Evolutionary conservation across 1,139 yeast species (phyloP).

Genomic region (Kodamaea ohmeri): DNA sequence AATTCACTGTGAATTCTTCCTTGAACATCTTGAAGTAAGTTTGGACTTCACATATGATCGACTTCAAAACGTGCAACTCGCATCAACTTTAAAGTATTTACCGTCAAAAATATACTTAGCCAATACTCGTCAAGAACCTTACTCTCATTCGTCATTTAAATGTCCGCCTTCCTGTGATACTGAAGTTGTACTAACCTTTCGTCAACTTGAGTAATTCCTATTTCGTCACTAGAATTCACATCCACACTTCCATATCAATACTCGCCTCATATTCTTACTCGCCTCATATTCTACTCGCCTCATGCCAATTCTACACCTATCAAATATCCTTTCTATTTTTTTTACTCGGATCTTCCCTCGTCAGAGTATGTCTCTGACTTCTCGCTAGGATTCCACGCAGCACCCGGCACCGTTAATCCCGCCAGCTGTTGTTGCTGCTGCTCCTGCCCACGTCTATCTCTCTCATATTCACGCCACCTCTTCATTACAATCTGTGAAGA

Average conservation of each 20-base stretch:
- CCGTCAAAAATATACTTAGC: no score
- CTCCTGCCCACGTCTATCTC: constrained; percentile 49
- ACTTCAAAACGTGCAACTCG: no score
- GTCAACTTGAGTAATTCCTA: no score
- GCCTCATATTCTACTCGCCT: not conserved
- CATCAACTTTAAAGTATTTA: no score
- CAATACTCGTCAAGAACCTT: no score
- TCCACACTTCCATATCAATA: not conserved
- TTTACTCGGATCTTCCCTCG: constrained; percentile 14
- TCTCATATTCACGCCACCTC: constrained; percentile 92
- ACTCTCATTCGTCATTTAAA: no score
- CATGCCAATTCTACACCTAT: not conserved
- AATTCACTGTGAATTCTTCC: no score
- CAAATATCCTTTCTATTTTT: constrained; percentile 1
- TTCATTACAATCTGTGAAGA: constrained; percentile 84
- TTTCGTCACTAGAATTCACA: not conserved
- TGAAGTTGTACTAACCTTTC: no score
- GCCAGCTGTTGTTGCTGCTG: constrained; percentile 15
- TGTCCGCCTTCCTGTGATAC: no score
- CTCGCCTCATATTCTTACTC: not conserved
- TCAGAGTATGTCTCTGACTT: constrained; percentile 29
- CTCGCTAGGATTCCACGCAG: constrained; percentile 49
- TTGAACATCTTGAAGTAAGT: no score
- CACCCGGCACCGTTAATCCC: constrained; percentile 37
- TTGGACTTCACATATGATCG: no score